Base-by-base conservation (phyloP, 768 basidiomycete genomes). In the Coprinopsis strossmayeri region DNA sequence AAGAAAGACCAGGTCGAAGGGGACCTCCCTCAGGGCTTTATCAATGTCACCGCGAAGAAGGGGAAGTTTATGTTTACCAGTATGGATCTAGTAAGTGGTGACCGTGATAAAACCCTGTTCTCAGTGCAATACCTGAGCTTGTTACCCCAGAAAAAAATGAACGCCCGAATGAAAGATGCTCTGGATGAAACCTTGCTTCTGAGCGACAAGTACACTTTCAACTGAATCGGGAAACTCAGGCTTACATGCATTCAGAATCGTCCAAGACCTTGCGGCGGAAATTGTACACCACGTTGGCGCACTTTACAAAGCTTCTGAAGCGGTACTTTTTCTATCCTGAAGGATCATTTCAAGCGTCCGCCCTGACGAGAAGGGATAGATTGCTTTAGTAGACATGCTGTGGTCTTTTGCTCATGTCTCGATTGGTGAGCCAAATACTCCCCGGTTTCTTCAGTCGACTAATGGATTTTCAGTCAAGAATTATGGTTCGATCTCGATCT, bases 281-380 rank as follows among this genome's bases (percentile, higher is more conserved):
- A 78, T 97, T 41, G 57, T 94, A 1, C 69, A 68, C 0, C 71
- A 89, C 49, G 76, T 93, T 34, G 86, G 90, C 21, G 84, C 81
- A 34, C 69, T 99, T 21, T 95, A 95, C 69, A 87, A 88, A 50
- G 87, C 87, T 5, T 89, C 91, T 0, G 96, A 98, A 69, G 91
- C 91, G 20, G 88, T 91, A 54, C n/a, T n/a, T n/a, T n/a, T n/a
- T n/a, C n/a, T n/a, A n/a, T n/a, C n/a, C n/a, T n/a, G n/a, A n/a
- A n/a, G n/a, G n/a, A n/a, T n/a, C n/a, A n/a, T n/a, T n/a, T n/a
- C n/a, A n/a, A n/a, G n/a, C n/a, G n/a, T n/a, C n/a, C n/a, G n/a
- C n/a, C n/a, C n/a, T n/a, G n/a, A n/a, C n/a, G n/a, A n/a, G n/a
- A n/a, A n/a, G n/a, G n/a, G n/a, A n/a, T n/a, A 46, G 10, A 76